Evolutionary conservation across 495 filamentous ascomycete genomes (phyloP).

Genomic region (Podospora australis): DNA sequence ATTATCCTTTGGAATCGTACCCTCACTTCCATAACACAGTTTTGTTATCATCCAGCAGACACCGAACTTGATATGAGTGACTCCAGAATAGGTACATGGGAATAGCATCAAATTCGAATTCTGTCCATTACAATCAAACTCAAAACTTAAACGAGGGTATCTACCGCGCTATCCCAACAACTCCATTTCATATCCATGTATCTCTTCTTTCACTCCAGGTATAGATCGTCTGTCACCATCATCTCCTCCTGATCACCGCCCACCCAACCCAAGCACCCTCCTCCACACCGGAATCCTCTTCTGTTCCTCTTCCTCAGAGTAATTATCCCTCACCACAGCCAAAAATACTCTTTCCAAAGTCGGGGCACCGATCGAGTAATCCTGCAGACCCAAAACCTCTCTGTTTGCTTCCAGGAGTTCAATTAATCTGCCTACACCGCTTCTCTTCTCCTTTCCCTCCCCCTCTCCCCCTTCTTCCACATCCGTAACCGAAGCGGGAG

Average conservation of each 20-base stretch:
- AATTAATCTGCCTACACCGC: slow-evolving; percentile 28
- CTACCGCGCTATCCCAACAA: no score
- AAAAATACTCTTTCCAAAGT: slow-evolving; percentile 81
- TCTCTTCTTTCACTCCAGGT: neutral
- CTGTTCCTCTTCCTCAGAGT: slow-evolving; percentile 63
- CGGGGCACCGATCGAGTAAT: slow-evolving; percentile 69
- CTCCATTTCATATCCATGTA: neutral
- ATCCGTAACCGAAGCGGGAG: neutral
- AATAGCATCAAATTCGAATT: no score
- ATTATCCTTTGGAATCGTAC: no score
- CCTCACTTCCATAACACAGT: no score
- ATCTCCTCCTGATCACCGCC: neutral
- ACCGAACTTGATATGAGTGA: no score
- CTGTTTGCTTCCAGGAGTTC: slow-evolving; percentile 55
- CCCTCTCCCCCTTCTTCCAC: slow-evolving; percentile 46
- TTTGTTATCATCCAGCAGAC: no score
- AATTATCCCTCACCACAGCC: slow-evolving; percentile 64
- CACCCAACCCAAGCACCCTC: slow-evolving; percentile 2
- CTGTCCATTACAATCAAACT: no score
- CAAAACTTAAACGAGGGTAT: no score
- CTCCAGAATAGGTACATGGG: no score
- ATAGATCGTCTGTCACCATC: neutral
- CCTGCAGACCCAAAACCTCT: slow-evolving; percentile 57
- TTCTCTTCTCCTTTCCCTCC: slow-evolving; percentile 16
- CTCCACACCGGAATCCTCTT: slow-evolving; percentile 11